phyloP scores from a whole-genome alignment of 2,329 filamentous ascomycete species.

The Colletotrichum truncatum region DNA sequence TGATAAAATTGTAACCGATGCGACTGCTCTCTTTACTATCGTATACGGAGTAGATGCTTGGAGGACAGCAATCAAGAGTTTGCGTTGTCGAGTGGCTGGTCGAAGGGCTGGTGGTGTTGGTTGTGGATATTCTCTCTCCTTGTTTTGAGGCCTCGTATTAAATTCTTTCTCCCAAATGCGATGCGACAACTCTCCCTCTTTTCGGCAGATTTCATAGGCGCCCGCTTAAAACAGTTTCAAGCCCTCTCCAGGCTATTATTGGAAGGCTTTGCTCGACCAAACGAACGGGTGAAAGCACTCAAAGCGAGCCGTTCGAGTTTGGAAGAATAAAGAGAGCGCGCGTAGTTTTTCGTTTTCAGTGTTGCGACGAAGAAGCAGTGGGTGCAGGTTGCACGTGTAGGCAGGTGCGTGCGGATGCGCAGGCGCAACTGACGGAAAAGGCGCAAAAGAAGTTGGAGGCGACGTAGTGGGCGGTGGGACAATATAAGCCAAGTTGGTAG shows the following conservation, averaged over 20 bases:
- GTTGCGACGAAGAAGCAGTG: neutral
- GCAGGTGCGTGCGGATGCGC: neutral
- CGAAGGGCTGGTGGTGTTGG: neutral
- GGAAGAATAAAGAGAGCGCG: neutral
- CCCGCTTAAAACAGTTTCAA: too few relatives aligned
- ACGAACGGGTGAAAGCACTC: neutral
- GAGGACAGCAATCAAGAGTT: neutral
- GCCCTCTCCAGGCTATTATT: too few relatives aligned
- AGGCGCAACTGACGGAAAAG: constrained; percentile 13
- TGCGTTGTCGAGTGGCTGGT: constrained; percentile 10
- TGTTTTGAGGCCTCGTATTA: constrained; percentile 12
- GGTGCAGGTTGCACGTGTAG: neutral
- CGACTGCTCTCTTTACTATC: neutral
- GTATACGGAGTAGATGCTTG: neutral
- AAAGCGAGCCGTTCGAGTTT: neutral
- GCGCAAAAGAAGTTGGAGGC: neutral
- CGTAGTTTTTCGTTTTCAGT: neutral
- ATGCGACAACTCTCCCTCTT: constrained; percentile 12
- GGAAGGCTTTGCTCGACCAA: too few relatives aligned
- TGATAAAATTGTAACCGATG: neutral
- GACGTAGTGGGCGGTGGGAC: constrained; percentile 18
- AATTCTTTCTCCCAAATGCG: neutral
- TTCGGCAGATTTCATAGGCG: too few relatives aligned
- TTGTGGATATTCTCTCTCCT: constrained; percentile 4
- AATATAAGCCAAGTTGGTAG: constrained; percentile 26